Evolutionary conservation across 306 rosid species (phyloP), one percentile per base, ranked within the genome.

Genomic region (Styphnolobium japonicum): DNA sequence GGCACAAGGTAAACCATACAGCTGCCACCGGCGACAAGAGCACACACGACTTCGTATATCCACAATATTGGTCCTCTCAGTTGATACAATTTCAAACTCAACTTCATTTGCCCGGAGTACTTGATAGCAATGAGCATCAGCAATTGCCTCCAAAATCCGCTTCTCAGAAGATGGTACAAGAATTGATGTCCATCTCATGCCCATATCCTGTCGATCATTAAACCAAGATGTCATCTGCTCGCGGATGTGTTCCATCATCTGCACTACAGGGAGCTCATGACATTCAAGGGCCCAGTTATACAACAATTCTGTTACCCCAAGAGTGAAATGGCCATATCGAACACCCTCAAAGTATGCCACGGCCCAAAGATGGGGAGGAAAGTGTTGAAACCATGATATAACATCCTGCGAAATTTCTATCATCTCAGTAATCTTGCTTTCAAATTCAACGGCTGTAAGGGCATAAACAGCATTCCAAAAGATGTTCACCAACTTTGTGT

Each of bases 381-480:
- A 95, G 22, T 80, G 90, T 61, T 95, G 91, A 76, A 92, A 91
- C 98, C 98, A 95, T 27, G 85, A 52, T 78, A 92, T 61, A 46
- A 92, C 94, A 7, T 95, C 98, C 80, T 81, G 98, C 0, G 98
- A 95, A 56, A 91, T 90, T 77, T 95, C 96, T 21, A 90, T 83
- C 98, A 95, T 95, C 91, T 95, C 98, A 67, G 84, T 37, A 70
- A 91, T 85, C 87, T 95, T 92, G 85, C 92, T 91, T 58, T 95
- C 98, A 80, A 95, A 95, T 75, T 95, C 98, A 73, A 85, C 91
- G 49, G 97, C 83, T 27, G 98, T 95, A 67, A 92, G 98, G 67
- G 98, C 98, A 90, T 95, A 92, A 56, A 95, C 98, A 77, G 98
- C 98, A 86, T 92, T 95, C 98, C 98, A 95, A 57, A 95, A 95